Percentiles rank a stretch among this genome's conserved stretches.
Conservation (phyloP, 1,139 yeast species). For the Geotrichum europaeum region DNA sequence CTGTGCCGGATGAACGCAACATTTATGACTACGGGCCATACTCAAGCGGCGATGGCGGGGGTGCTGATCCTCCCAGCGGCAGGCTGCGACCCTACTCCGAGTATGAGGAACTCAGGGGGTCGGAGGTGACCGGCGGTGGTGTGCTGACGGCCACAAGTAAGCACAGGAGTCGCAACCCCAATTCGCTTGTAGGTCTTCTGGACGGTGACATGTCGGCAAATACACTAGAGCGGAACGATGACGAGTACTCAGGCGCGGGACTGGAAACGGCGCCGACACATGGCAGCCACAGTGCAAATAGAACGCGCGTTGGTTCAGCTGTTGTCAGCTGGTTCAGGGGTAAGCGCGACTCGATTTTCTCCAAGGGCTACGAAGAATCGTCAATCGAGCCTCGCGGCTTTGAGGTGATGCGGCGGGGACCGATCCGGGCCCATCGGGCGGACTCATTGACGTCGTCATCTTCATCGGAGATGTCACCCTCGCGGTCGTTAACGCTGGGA, state of each 20-base stretch:
- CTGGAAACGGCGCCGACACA: too few relatives aligned
- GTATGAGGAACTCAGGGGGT: constrained; percentile 2
- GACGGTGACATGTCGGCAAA: constrained; percentile 2
- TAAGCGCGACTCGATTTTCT: neutral
- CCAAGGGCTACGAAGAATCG: neutral
- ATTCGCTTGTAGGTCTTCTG: constrained; percentile 16
- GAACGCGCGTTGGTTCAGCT: neutral
- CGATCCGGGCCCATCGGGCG: constrained; percentile 19
- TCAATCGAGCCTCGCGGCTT: constrained; percentile 22
- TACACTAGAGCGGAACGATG: neutral
- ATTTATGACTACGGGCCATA: constrained; percentile 3
- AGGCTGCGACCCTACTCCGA: neutral
- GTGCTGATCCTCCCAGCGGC: neutral
- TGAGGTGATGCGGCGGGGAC: constrained; percentile 28
- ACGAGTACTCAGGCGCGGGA: neutral
- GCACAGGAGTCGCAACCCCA: constrained; percentile 10
- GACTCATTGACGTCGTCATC: neutral
- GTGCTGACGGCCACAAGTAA: neutral
- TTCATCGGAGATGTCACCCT: neutral
- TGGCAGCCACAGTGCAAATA: neutral
- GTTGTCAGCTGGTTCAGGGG: constrained; percentile 2
- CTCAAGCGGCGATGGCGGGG: neutral
- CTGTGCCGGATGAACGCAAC: neutral
- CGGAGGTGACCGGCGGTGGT: constrained; percentile 6
- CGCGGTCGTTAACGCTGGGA: neutral